Conservation (phyloP, 805 yeast species). For the Metschnikowia borealis region DNA sequence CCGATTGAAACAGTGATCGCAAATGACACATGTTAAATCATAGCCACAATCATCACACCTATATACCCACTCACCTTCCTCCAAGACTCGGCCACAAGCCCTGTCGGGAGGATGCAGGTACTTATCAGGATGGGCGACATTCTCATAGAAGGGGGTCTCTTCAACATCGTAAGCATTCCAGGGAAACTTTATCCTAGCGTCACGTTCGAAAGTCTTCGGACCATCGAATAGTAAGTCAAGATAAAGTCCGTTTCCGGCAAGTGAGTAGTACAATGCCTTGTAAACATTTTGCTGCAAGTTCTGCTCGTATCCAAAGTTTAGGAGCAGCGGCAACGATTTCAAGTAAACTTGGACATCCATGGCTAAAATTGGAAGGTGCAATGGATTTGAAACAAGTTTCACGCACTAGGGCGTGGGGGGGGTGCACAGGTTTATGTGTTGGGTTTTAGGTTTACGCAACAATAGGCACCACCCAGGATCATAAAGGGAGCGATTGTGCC, state of each 20-base stretch:
- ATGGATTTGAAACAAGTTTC: background rate
- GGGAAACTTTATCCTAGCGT: background rate
- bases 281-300: conserved; percentile 17
- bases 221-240: conserved; percentile 12
- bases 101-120: conserved; percentile 52
- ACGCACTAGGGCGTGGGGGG: background rate
- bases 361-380: background rate
- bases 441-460: no score
- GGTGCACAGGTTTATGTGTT: background rate
- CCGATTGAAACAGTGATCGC: conserved; percentile 67
- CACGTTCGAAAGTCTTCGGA: background rate
- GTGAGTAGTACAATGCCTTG: conserved; percentile 29
- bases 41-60: conserved; percentile 73
- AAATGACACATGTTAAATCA: conserved; percentile 75
- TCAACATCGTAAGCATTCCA: conserved; percentile 3
- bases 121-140: background rate
- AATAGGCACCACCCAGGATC: no score
- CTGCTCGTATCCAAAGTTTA: conserved; percentile 5
- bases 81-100: conserved; percentile 65
- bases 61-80: conserved; percentile 61
- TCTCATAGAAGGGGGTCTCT: conserved; percentile 9
- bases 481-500: no score
- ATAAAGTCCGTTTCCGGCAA: conserved; percentile 14
- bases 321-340: conserved; percentile 10
- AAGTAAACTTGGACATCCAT: conserved; percentile 1